These are phyloP conservation scores for Solanum habrochaites DNA, from an alignment of 257 asterid genomes.

Conservation along the genomic window DNA sequence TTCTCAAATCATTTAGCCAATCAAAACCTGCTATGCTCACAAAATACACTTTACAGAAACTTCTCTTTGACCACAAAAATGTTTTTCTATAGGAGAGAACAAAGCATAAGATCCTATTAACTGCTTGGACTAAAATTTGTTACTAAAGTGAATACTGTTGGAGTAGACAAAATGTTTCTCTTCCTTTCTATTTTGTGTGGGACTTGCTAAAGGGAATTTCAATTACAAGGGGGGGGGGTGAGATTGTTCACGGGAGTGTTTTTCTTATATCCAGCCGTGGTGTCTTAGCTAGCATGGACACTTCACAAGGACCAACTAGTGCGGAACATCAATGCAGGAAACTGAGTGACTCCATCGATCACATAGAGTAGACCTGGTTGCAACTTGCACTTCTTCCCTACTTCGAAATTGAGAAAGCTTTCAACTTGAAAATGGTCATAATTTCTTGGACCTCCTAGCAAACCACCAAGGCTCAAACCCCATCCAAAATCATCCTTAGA, in stretches of 20 bases:
- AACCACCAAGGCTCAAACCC: slow-evolving; percentile 75
- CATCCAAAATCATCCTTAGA: slow-evolving; percentile 80
- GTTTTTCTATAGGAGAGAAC: not conserved
- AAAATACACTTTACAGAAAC: not conserved
- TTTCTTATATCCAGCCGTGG: not conserved
- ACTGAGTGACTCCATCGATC: slow-evolving; percentile 40
- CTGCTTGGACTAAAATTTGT: not conserved
- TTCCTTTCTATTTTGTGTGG: not conserved
- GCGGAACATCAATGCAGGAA: slow-evolving; percentile 58
- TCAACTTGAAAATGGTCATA: slow-evolving; percentile 71
- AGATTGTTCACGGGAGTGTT: not conserved
- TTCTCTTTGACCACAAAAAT: not conserved
- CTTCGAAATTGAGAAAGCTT: slow-evolving; percentile 35
- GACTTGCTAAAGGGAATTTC: not conserved
- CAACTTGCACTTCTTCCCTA: slow-evolving; percentile 49
- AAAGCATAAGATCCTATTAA: not conserved
- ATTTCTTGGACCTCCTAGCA: slow-evolving; percentile 25
- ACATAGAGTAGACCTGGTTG: slow-evolving; percentile 59
- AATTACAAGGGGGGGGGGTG: too few relatives aligned
- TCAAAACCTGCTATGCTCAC: not conserved
- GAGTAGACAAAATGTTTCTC: not conserved
- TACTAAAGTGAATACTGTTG: not conserved
- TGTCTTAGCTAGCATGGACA: not conserved
- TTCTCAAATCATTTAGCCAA: not conserved
- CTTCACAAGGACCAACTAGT: slow-evolving; percentile 21